Evolutionary conservation across 2,329 filamentous ascomycete species (phyloP), one percentile per base, ranked within the genome.

Genomic region (Colletotrichum truncatum): DNA sequence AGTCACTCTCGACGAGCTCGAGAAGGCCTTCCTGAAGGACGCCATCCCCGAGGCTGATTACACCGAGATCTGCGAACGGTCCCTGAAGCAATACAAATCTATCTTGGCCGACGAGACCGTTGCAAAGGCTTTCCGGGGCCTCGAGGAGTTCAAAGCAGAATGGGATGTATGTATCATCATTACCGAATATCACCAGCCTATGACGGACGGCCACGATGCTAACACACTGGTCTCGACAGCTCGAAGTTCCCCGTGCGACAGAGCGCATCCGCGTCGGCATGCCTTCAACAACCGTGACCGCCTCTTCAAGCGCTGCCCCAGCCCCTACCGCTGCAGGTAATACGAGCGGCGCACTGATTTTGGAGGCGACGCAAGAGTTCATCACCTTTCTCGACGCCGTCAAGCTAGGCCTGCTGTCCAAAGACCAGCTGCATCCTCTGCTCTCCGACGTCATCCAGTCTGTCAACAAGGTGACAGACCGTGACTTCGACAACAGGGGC

Each of bases 381-480:
- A 99, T 99, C 78, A 99, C 96, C 0, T 95, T 99, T 75, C 87
- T 99, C 55, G 96, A 99, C 75, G 97, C 96, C 14, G 86, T 99
- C 72, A 94, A 94, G 75, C 88, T 99, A 58, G 94, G 95, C 45
- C 89, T 98, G 73, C 85, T 97, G 10, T 95, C 95, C 49, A 99
- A 99, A 75, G 95, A 98, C 77, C 94, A 96, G 68, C 83, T 99
- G n/a, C 97, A 99, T 75, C 96, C 96, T 4, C 83, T 99, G 18
- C 85, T 99, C 2, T 95, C 94, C 1, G 96, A 98, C 72, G 93
- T 98, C 16, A 99, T 99, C 67, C 95, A 98, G 74, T 94, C 93
- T 3, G 95, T 98, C 69, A 98, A 98, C 80, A 96, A 97, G 74
- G 96, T 99, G 68, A 98, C 95, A 3, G 94, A 97, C 76, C 88